phyloP scores from a whole-genome alignment of 768 basidiomycete species.

The Thelephora aurantiotincta region DNA sequence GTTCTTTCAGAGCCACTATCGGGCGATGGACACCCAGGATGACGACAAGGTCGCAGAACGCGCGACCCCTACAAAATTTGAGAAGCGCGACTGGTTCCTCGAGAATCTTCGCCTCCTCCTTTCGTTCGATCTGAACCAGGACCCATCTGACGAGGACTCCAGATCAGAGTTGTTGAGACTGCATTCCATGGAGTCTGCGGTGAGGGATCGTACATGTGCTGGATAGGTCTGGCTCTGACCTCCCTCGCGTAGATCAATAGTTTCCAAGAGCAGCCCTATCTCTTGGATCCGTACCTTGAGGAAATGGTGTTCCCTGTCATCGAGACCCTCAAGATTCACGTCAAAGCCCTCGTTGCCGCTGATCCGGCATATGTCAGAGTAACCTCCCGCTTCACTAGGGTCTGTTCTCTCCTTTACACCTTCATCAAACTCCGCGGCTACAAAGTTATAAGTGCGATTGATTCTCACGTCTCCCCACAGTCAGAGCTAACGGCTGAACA shows the following conservation, averaged over 20 bases:
- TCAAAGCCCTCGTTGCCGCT: slow-evolving; percentile 18
- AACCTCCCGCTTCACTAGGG: slow-evolving; percentile 25
- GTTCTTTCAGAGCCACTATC: background rate
- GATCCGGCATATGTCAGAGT: slow-evolving; percentile 4
- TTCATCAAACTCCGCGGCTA: slow-evolving; percentile 82
- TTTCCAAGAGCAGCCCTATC: slow-evolving; percentile 88
- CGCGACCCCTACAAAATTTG: slow-evolving; percentile 38
- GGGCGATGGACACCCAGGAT: slow-evolving; percentile 17
- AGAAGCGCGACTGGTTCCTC: slow-evolving; percentile 42
- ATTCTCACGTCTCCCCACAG: slow-evolving; percentile 1
- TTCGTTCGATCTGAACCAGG: slow-evolving; percentile 26
- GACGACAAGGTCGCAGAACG: slow-evolving; percentile 26
- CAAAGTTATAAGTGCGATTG: slow-evolving; percentile 72
- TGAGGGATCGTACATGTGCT: background rate
- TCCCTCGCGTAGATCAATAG: slow-evolving; percentile 47
- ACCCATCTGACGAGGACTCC: slow-evolving; percentile 16
- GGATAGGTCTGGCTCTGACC: slow-evolving; percentile 1
- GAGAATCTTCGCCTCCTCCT: slow-evolving; percentile 37
- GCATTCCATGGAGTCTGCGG: slow-evolving; percentile 3
- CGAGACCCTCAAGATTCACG: slow-evolving; percentile 40
- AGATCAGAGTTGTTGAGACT: slow-evolving; percentile 2
- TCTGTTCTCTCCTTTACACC: slow-evolving; percentile 56
- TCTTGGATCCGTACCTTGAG: slow-evolving; percentile 85
- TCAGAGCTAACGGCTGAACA: slow-evolving; percentile 1
- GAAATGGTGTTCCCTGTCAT: slow-evolving; percentile 65